Conservation (phyloP, 768 basidiomycete genomes). For the Rubroboletus pulcherrimus region DNA sequence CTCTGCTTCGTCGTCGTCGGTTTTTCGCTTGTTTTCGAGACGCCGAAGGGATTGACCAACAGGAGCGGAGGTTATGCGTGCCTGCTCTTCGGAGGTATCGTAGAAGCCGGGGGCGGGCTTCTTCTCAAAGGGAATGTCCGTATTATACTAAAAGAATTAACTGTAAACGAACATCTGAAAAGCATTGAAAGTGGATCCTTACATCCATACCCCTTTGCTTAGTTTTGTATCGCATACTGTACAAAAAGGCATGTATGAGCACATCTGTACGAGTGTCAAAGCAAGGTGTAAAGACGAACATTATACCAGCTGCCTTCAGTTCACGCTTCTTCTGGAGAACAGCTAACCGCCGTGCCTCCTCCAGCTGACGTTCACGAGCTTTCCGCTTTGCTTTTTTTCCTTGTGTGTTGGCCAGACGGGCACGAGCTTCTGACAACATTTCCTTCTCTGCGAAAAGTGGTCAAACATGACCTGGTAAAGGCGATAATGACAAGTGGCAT, state of each 20-base stretch:
- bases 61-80: slow-evolving; percentile 79
- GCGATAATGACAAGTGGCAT: slow-evolving; percentile 19
- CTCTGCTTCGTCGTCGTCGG: slow-evolving; percentile 91
- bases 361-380: slow-evolving; percentile 93
- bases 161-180: neutral
- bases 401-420: slow-evolving; percentile 96
- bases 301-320: slow-evolving; percentile 96
- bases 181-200: slow-evolving; percentile 27
- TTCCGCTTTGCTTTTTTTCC: slow-evolving; percentile 99
- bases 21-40: slow-evolving; percentile 94
- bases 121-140: slow-evolving; percentile 98
- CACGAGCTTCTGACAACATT: slow-evolving; percentile 98
- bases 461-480: neutral
- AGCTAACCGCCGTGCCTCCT: slow-evolving; percentile 91
- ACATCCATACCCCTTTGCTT: slow-evolving; percentile 99
- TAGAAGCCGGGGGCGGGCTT: slow-evolving; percentile 95
- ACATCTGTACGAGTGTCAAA: neutral
- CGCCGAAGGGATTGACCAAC: slow-evolving; percentile 88
- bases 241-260: neutral
- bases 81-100: slow-evolving; percentile 92
- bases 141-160: slow-evolving; percentile 68
- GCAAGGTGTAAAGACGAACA: slow-evolving; percentile 47
- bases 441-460: slow-evolving; percentile 74
- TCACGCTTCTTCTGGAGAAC: slow-evolving; percentile 97
- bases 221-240: slow-evolving; percentile 85